These are phyloP conservation scores for Lophiostoma macrostomum DNA, from an alignment of 495 filamentous ascomycete genomes.

Conservation along the genomic window DNA sequence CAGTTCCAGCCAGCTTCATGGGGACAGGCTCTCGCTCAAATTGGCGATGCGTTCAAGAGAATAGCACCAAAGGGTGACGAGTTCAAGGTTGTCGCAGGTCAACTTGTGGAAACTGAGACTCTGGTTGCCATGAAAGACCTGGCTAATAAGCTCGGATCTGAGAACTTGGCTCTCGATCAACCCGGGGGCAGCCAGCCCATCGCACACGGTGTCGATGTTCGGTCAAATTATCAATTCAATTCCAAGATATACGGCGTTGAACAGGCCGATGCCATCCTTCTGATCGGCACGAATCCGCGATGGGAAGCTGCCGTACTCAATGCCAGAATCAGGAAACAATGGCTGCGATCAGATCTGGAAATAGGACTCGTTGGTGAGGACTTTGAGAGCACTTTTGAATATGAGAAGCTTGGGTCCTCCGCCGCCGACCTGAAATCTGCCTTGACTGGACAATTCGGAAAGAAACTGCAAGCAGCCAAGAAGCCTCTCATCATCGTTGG, in stretches of 20 bases:
- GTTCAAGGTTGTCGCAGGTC: slow-evolving; percentile 91
- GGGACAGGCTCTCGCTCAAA: slow-evolving; percentile 89
- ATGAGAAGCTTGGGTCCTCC: slow-evolving; percentile 80
- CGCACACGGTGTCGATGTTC: slow-evolving; percentile 89
- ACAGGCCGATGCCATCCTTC: slow-evolving; percentile 85
- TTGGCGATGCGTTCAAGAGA: slow-evolving; percentile 70
- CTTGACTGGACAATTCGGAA: slow-evolving; percentile 81
- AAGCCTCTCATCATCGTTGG: slow-evolving; percentile 94
- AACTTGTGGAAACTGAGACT: slow-evolving; percentile 85
- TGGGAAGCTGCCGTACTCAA: slow-evolving; percentile 94
- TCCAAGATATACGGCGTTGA: slow-evolving; percentile 90
- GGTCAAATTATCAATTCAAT: slow-evolving; percentile 95
- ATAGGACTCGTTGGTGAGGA: slow-evolving; percentile 87
- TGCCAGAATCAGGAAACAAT: slow-evolving; percentile 95
- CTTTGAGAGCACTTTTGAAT: slow-evolving; percentile 90
- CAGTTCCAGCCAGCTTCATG: slow-evolving; percentile 88
- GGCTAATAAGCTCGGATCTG: slow-evolving; percentile 90
- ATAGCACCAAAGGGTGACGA: slow-evolving; percentile 80
- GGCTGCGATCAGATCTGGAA: slow-evolving; percentile 90
- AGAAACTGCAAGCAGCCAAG: slow-evolving; percentile 84
- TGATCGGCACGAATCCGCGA: slow-evolving; percentile 91
- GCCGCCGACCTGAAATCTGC: slow-evolving; percentile 74
- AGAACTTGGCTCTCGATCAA: slow-evolving; percentile 91
- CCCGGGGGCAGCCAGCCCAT: slow-evolving; percentile 77
- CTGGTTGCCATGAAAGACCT: slow-evolving; percentile 96